Percentiles rank a stretch among this genome's conserved stretches.
Evolutionary conservation across 345 rosid genomes (phyloP).

Genomic region (Stellera chamaejasme): DNA sequence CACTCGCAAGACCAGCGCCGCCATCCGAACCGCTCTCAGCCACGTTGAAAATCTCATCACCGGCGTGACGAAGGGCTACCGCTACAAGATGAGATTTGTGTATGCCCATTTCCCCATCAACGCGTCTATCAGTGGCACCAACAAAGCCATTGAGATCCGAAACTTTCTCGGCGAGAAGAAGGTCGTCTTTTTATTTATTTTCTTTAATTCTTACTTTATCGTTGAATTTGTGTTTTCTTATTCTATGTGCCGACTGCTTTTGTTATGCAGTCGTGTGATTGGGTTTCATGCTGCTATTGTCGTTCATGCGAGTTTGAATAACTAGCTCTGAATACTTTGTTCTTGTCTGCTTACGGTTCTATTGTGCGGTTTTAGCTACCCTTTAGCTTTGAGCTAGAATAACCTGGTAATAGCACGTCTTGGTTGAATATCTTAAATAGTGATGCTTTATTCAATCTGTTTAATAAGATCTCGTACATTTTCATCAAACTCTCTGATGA

Average conservation of each 20-base stretch:
- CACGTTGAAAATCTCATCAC: conserved; percentile 62
- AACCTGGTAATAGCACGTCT: too few species aligned
- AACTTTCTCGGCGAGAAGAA: conserved; percentile 63
- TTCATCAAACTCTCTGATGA: too few species aligned
- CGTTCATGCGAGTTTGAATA: too few species aligned
- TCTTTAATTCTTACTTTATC: neutral
- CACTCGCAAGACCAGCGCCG: conserved; percentile 48
- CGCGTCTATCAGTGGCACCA: conserved; percentile 45
- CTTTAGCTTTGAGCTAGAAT: too few species aligned
- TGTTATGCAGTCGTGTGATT: neutral
- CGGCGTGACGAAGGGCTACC: conserved; percentile 66
- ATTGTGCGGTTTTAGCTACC: too few species aligned
- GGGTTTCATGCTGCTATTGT: neutral
- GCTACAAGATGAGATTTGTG: conserved; percentile 82
- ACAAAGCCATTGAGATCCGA: conserved; percentile 62
- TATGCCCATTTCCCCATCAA: conserved; percentile 85
- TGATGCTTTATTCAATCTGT: too few species aligned
- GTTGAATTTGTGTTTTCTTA: neutral
- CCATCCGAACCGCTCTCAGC: conserved; percentile 61
- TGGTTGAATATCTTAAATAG: too few species aligned
- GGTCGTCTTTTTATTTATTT: conserved; percentile 13
- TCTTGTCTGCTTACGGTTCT: too few species aligned
- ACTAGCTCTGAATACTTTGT: too few species aligned
- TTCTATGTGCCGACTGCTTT: neutral
- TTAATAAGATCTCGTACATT: too few species aligned